Percentiles rank a stretch among this genome's conserved stretches.
phyloP scores from a whole-genome alignment of 2,329 filamentous ascomycete species.

The Xylogone sp. region DNA sequence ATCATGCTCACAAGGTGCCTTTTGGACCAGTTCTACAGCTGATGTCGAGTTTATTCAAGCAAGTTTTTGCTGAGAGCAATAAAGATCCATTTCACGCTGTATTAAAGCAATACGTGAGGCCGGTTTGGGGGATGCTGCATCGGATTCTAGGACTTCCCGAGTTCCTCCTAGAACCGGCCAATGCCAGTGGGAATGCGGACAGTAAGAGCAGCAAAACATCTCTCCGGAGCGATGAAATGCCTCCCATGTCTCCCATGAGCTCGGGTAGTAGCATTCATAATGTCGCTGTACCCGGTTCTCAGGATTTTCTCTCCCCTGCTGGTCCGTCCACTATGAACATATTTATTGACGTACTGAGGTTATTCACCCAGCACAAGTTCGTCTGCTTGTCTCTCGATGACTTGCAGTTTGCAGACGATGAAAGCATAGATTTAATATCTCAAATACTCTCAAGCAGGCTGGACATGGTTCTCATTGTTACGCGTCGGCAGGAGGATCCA shows the following conservation, averaged over 20 bases:
- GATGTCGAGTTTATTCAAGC: slow-evolving; percentile 58
- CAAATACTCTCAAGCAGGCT: slow-evolving; percentile 73
- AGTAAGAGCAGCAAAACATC: slow-evolving; percentile 3
- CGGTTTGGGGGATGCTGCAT: slow-evolving; percentile 58
- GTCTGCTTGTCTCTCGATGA: slow-evolving; percentile 86
- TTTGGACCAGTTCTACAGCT: slow-evolving; percentile 59
- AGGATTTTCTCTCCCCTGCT: slow-evolving; percentile 53
- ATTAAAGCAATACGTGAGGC: slow-evolving; percentile 55
- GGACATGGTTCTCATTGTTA: slow-evolving; percentile 75
- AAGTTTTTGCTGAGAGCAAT: slow-evolving; percentile 60
- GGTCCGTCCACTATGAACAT: slow-evolving; percentile 70
- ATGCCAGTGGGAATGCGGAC: background rate
- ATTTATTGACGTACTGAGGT: slow-evolving; percentile 75
- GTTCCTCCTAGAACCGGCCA: slow-evolving; percentile 51
- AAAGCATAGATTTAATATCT: slow-evolving; percentile 75
- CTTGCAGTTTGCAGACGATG: slow-evolving; percentile 80
- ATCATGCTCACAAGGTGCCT: slow-evolving; percentile 53
- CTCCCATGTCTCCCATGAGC: background rate
- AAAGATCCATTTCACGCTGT: slow-evolving; percentile 56
- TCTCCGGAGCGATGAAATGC: background rate
- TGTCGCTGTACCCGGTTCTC: slow-evolving; percentile 41
- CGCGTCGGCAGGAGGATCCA: slow-evolving; percentile 66
- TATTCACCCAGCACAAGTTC: slow-evolving; percentile 75
- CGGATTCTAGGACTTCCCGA: slow-evolving; percentile 58
- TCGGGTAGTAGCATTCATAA: background rate